phyloP scores from a whole-genome alignment of 2,329 filamentous ascomycete species.

The Colletotrichum karsti region DNA sequence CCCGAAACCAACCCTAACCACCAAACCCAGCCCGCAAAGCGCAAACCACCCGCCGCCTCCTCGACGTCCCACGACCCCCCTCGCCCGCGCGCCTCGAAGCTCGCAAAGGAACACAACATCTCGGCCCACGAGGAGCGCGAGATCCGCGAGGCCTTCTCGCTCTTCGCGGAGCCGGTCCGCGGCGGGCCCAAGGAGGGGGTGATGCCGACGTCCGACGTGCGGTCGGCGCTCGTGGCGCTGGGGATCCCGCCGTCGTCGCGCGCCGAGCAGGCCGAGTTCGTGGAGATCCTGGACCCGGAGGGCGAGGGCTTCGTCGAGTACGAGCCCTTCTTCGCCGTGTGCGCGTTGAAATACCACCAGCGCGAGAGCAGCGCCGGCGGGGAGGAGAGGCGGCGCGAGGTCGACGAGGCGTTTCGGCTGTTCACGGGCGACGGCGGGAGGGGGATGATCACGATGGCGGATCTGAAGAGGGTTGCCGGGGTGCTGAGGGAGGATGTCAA shows the following conservation, averaged over 20 bases:
- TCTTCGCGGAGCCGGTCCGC: slow-evolving; percentile 78
- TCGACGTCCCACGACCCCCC: slow-evolving; percentile 38
- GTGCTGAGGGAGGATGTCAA: slow-evolving; percentile 85
- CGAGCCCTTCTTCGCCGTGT: slow-evolving; percentile 84
- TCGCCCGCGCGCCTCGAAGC: slow-evolving; percentile 76
- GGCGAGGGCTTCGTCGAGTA: slow-evolving; percentile 81
- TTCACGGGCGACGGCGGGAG: slow-evolving; percentile 63
- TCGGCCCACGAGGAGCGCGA: slow-evolving; percentile 85
- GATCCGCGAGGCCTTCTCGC: slow-evolving; percentile 87
- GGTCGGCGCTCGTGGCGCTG: slow-evolving; percentile 81
- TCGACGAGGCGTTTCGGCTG: slow-evolving; percentile 82
- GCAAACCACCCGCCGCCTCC: slow-evolving; percentile 48
- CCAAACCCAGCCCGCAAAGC: slow-evolving; percentile 67
- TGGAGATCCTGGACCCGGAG: slow-evolving; percentile 85
- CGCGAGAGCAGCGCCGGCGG: slow-evolving; percentile 47
- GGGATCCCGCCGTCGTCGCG: slow-evolving; percentile 73
- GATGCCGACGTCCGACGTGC: slow-evolving; percentile 72
- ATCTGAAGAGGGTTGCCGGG: slow-evolving; percentile 81
- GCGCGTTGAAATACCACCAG: slow-evolving; percentile 83
- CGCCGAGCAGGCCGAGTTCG: slow-evolving; percentile 78
- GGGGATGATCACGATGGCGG: slow-evolving; percentile 80
- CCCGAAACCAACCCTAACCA: no score
- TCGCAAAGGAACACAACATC: slow-evolving; percentile 92
- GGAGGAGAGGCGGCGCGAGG: slow-evolving; percentile 65
- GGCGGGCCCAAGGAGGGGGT: slow-evolving; percentile 71